Conservation (phyloP, 129 eudicot species). For the Pseudognaphalium luteoalbum region DNA sequence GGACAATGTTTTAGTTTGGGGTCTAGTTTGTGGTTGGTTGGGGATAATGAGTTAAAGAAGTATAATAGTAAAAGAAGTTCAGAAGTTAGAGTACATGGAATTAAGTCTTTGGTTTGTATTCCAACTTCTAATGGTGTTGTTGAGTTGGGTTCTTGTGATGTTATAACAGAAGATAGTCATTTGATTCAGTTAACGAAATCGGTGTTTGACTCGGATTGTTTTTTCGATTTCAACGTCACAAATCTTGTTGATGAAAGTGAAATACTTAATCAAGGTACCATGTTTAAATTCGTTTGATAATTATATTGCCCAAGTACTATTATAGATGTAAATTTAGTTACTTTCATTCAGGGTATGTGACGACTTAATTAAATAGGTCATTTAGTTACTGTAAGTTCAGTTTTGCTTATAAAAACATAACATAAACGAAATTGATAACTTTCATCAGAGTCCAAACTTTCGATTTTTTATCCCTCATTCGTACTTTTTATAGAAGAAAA, state of each 20-base stretch:
- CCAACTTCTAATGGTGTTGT: constrained; percentile 47
- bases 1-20: constrained; percentile 44
- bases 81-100: constrained; percentile 50
- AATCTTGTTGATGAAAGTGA: constrained; percentile 21
- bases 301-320: neutral
- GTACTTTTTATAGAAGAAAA: too few species aligned
- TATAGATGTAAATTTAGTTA: too few species aligned
- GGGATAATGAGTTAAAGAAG: constrained; percentile 29
- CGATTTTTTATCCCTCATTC: too few species aligned
- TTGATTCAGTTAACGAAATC: constrained; percentile 39
- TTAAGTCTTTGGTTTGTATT: constrained; percentile 48
- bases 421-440: too few species aligned
- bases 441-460: too few species aligned
- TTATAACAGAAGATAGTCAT: constrained; percentile 29
- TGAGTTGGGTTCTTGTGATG: constrained; percentile 52
- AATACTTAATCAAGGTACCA: constrained; percentile 25
- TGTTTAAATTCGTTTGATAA: neutral
- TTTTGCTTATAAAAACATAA: too few species aligned
- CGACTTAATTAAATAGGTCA: too few species aligned
- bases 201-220: constrained; percentile 25
- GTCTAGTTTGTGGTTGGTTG: constrained; percentile 41
- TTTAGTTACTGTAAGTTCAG: too few species aligned
- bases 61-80: constrained; percentile 41
- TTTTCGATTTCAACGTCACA: neutral
- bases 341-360: too few species aligned